Evolutionary conservation across 2,329 filamentous ascomycete species (phyloP).

Genomic region (Ceratocystis eucalypticola): DNA sequence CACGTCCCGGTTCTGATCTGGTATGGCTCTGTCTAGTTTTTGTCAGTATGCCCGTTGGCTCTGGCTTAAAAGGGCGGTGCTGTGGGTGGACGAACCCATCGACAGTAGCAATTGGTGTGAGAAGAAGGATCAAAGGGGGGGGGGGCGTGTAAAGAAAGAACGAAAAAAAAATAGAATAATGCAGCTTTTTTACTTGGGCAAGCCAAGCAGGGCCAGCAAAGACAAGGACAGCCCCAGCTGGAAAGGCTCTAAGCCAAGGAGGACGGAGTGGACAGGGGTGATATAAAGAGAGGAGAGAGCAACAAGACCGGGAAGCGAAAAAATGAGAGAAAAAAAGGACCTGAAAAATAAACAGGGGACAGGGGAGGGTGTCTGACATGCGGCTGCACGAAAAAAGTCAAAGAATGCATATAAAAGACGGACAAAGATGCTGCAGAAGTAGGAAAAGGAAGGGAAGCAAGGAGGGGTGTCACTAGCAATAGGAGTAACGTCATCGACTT

Average conservation of each 20-base stretch:
- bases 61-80: not conserved
- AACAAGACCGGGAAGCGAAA: not conserved
- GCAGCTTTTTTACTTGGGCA: not conserved
- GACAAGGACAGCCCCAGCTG: slow-evolving; percentile 4
- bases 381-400: not conserved
- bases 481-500: slow-evolving; percentile 5
- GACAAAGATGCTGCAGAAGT: slow-evolving; percentile 2
- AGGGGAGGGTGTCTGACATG: not conserved
- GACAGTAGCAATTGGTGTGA: not conserved
- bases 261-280: not conserved
- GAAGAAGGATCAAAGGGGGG: not conserved
- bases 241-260: slow-evolving; percentile 2
- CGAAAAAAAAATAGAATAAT: not conserved
- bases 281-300: not conserved
- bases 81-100: slow-evolving; percentile 3
- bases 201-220: slow-evolving; percentile 4
- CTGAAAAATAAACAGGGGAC: not conserved
- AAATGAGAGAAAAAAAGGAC: not conserved
- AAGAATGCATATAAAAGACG: not conserved
- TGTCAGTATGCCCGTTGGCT: not conserved
- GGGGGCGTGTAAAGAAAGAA: not conserved
- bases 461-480: not conserved
- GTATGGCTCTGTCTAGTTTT: slow-evolving; percentile 4
- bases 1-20: slow-evolving; percentile 2
- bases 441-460: not conserved